Percentiles rank a stretch among this genome's conserved stretches.
Conservation (phyloP, 1,284 basidiomycete species). For the Kwoniella shivajii region DNA sequence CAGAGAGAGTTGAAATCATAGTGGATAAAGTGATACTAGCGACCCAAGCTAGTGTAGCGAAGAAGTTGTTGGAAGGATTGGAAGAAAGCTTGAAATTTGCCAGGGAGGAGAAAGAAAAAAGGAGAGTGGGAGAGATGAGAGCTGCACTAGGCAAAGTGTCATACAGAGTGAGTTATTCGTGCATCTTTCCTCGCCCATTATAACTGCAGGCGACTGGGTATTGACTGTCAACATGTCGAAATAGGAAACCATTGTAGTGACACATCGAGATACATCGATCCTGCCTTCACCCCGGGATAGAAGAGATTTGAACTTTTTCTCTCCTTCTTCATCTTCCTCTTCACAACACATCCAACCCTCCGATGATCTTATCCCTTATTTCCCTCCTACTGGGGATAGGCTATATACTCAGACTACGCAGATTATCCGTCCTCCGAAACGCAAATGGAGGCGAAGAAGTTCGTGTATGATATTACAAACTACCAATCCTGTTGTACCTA, state of each 20-base stretch:
- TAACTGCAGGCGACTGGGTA: too few relatives aligned
- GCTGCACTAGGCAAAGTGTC: constrained; percentile 39
- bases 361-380: constrained; percentile 24
- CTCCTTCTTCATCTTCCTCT: constrained; percentile 20
- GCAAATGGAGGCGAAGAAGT: not conserved
- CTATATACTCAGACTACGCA: constrained; percentile 67
- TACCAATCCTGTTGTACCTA: constrained; percentile 68
- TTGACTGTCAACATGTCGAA: too few relatives aligned
- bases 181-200: not conserved
- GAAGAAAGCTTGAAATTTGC: constrained; percentile 20
- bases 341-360: not conserved
- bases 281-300: constrained; percentile 62
- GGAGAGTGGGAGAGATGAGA: constrained; percentile 31
- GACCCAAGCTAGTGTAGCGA: constrained; percentile 67
- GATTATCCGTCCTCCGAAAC: constrained; percentile 56
- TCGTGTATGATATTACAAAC: constrained; percentile 62
- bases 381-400: constrained; percentile 20
- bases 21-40: constrained; percentile 68
- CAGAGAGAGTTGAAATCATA: constrained; percentile 38
- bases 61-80: constrained; percentile 43
- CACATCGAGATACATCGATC: constrained; percentile 65
- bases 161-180: constrained; percentile 37
- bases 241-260: constrained; percentile 63
- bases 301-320: constrained; percentile 68
- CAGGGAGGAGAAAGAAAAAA: constrained; percentile 19